phyloP scores from a whole-genome alignment of 208 protist species.

The Vickermania spadyakhi region DNA sequence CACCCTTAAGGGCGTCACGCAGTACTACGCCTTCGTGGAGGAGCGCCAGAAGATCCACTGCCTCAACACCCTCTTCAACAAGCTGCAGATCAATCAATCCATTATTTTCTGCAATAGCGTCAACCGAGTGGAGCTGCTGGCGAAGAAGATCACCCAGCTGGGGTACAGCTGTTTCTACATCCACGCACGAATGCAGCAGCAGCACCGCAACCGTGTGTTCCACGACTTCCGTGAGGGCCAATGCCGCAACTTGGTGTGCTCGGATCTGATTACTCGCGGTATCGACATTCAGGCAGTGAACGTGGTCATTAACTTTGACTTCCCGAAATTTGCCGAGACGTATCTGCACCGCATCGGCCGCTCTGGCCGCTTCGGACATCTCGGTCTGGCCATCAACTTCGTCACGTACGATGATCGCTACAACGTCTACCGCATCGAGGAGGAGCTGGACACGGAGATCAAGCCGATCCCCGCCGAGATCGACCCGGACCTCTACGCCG shows the following conservation, averaged over 20 bases:
- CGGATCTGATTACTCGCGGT: slow-evolving; percentile 99
- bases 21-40: slow-evolving; percentile 99
- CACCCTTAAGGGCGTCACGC: slow-evolving; percentile 97
- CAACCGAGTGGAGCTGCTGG: slow-evolving; percentile 98
- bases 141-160: slow-evolving; percentile 99
- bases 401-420: slow-evolving; percentile 96
- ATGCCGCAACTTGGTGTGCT: slow-evolving; percentile 98
- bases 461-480: slow-evolving; percentile 97
- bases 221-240: slow-evolving; percentile 97
- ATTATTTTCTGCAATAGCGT: slow-evolving; percentile 99
- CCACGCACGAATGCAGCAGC: slow-evolving; percentile 98
- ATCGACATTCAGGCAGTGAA: slow-evolving; percentile 99
- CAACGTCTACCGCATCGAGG: slow-evolving; percentile 96
- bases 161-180: slow-evolving; percentile 99
- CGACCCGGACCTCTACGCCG: slow-evolving; percentile 93
- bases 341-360: slow-evolving; percentile 98
- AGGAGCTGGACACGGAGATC: slow-evolving; percentile 98
- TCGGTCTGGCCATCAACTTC: slow-evolving; percentile 99
- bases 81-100: slow-evolving; percentile 99
- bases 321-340: slow-evolving; percentile 97
- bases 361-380: slow-evolving; percentile 95
- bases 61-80: slow-evolving; percentile 98
- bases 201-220: slow-evolving; percentile 98
- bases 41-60: slow-evolving; percentile 99
- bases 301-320: slow-evolving; percentile 99